Evolutionary conservation across 208 protist genomes (phyloP).

Genomic region (Crithidia mellificae): DNA sequence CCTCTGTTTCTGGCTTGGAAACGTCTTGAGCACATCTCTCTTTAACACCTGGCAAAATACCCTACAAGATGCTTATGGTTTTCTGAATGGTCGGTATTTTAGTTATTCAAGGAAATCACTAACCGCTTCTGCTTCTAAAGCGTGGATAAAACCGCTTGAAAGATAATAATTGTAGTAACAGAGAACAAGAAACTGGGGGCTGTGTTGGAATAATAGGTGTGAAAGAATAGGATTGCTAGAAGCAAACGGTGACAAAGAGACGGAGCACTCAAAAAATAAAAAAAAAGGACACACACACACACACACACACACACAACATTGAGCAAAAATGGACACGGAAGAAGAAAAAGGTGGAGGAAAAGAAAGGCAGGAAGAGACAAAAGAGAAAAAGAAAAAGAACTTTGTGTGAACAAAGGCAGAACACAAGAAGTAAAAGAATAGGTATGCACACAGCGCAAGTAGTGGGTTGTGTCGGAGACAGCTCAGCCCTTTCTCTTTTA

Average conservation of each 20-base stretch:
- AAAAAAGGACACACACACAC: too few relatives aligned
- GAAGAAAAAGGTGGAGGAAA: neutral
- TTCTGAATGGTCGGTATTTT: too few relatives aligned
- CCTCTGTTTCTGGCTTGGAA: too few relatives aligned
- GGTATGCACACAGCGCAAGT: neutral
- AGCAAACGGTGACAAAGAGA: neutral
- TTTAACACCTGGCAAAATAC: too few relatives aligned
- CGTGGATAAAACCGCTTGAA: too few relatives aligned
- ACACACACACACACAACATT: neutral
- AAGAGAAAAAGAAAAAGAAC: neutral
- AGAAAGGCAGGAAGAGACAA: neutral
- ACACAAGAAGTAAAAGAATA: neutral
- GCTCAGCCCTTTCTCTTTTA: neutral
- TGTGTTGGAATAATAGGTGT: neutral
- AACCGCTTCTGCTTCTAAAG: too few relatives aligned
- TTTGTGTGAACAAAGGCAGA: neutral
- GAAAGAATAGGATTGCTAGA: neutral
- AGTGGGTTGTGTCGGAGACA: neutral
- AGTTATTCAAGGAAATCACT: too few relatives aligned
- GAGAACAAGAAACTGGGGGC: too few relatives aligned
- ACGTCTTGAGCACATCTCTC: too few relatives aligned
- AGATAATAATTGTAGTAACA: too few relatives aligned
- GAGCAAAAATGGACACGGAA: constrained; percentile 2
- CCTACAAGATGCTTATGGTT: too few relatives aligned
- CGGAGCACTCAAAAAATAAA: neutral